Conservation (phyloP, 1,139 yeast genomes). For the Kurtzmaniella quercitrusa region DNA sequence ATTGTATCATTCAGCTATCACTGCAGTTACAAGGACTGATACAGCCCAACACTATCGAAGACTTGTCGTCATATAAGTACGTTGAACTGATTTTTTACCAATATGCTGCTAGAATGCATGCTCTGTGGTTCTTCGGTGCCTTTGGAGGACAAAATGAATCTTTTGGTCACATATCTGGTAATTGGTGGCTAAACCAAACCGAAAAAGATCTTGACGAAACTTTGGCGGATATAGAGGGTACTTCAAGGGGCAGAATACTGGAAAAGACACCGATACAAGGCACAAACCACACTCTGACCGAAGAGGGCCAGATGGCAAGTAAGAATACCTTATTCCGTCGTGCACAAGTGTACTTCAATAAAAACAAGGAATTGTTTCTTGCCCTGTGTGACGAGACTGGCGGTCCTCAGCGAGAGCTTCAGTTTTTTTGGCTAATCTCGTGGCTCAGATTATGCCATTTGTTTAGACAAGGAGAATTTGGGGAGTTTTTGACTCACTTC, state of each 20-base stretch:
- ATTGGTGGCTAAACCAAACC: neutral
- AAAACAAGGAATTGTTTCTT: constrained; percentile 17
- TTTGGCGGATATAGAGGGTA: neutral
- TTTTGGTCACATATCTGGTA: neutral
- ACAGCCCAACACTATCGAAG: constrained; percentile 14
- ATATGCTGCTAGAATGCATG: constrained; percentile 11
- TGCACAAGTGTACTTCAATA: constrained; percentile 17
- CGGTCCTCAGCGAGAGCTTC: constrained; percentile 13
- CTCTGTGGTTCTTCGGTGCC: constrained; percentile 2
- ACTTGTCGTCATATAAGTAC: constrained; percentile 14
- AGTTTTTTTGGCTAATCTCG: constrained; percentile 19
- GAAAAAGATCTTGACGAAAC: neutral
- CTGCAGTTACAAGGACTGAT: constrained; percentile 11
- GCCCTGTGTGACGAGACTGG: constrained; percentile 4
- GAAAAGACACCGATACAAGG: neutral
- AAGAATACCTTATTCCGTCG: constrained; percentile 19
- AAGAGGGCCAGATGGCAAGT: constrained; percentile 1
- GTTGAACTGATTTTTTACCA: constrained; percentile 19
- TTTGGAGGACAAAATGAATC: neutral
- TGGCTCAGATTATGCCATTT: constrained; percentile 19
- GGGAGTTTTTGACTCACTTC: constrained; percentile 22
- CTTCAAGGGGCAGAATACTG: neutral
- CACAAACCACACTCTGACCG: neutral
- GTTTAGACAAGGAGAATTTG: constrained; percentile 23
- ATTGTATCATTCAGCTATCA: constrained; percentile 1